Conservation (phyloP, 2,329 filamentous ascomycete species). For the Sporothrix inflata region DNA sequence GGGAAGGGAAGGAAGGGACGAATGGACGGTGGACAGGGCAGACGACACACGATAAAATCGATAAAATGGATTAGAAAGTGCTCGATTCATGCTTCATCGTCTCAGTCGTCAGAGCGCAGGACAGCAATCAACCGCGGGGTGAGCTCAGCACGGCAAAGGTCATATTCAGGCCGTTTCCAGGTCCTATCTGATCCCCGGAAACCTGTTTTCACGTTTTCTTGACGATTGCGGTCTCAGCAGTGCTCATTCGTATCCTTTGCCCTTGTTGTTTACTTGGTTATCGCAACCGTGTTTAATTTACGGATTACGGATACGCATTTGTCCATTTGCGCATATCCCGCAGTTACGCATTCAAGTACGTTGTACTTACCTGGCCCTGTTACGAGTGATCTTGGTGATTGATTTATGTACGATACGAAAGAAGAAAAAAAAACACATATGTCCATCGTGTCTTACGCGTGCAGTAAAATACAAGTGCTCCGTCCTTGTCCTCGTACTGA, state of each 20-base stretch:
- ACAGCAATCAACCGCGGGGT: background rate
- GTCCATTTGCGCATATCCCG: slow-evolving; percentile 7
- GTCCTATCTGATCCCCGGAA: background rate
- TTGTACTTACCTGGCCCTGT: no score
- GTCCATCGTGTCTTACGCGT: background rate
- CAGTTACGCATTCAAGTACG: slow-evolving; percentile 8
- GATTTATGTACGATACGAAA: background rate
- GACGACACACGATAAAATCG: background rate
- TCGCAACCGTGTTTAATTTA: slow-evolving; percentile 10
- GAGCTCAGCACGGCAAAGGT: background rate
- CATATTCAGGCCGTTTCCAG: background rate
- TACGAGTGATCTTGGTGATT: no score
- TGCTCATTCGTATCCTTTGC: background rate
- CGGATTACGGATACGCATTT: slow-evolving; percentile 3
- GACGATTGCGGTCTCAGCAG: background rate
- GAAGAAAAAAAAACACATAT: no score
- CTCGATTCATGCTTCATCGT: background rate
- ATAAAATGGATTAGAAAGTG: background rate
- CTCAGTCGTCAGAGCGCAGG: background rate
- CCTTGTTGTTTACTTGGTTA: slow-evolving; percentile 13
- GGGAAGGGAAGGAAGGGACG: background rate
- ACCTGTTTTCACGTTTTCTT: slow-evolving; percentile 2
- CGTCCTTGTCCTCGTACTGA: no score
- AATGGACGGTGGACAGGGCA: background rate
- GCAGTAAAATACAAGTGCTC: background rate